Percentiles rank a stretch among this genome's conserved stretches.
Conservation (phyloP, 257 asterid species). For the Solanum lycopersicoides region DNA sequence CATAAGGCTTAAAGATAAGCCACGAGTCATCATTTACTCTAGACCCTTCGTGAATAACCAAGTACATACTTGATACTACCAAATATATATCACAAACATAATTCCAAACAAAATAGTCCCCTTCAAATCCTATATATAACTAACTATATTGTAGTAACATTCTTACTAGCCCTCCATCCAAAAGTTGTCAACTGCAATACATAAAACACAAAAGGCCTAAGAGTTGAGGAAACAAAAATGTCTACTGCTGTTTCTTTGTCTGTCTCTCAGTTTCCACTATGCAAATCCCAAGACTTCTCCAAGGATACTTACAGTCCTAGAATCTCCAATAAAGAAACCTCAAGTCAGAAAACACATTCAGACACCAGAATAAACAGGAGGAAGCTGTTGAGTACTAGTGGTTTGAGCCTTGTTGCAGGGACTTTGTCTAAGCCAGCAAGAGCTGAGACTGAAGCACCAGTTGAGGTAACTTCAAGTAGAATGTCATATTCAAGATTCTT, state of each 20-base stretch:
- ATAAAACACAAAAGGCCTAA: not conserved
- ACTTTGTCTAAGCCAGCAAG: conserved; percentile 18
- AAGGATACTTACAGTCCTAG: conserved; percentile 14
- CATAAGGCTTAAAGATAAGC: not conserved
- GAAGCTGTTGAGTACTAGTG: conserved; percentile 18
- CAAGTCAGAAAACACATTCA: conserved; percentile 2
- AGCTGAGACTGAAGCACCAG: conserved; percentile 32
- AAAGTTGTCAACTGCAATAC: not conserved
- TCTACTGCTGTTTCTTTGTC: conserved; percentile 24
- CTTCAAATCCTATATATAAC: conserved; percentile 5
- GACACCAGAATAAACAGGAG: conserved; percentile 28
- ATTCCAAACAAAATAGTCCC: conserved; percentile 6
- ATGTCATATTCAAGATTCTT: conserved; percentile 55
- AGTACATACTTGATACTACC: not conserved
- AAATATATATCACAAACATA: not conserved
- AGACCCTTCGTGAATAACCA: conserved; percentile 30
- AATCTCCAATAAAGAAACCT: not conserved
- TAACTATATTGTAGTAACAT: not conserved
- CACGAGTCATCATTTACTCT: conserved; percentile 6
- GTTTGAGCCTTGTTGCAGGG: conserved; percentile 30
- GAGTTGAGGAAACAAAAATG: conserved; percentile 15
- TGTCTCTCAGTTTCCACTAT: conserved; percentile 26
- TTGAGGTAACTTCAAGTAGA: conserved; percentile 40
- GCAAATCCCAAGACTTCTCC: conserved; percentile 33
- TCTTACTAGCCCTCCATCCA: conserved; percentile 25